A percentile compares a stretch with the other conserved stretches of the same genome.
Conservation (phyloP, 2,329 filamentous ascomycete genomes). For the Cladosporium sp. region DNA sequence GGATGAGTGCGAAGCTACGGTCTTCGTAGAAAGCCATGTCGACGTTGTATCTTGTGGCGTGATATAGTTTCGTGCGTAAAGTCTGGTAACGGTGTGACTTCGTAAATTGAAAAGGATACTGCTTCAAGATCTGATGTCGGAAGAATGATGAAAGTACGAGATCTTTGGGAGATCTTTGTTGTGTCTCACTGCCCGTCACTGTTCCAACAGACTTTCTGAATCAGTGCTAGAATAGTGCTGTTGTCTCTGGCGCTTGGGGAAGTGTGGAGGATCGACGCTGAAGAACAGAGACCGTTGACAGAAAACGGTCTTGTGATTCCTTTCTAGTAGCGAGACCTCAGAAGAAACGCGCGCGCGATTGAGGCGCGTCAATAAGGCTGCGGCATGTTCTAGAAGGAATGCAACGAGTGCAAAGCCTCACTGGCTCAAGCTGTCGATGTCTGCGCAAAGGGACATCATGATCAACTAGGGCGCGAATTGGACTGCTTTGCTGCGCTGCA, state of each 20-base stretch:
- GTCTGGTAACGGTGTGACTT: neutral
- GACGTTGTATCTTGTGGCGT: neutral
- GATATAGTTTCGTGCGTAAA: neutral
- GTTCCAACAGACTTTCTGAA: conserved; percentile 5
- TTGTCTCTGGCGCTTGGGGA: neutral
- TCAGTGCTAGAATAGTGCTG: neutral
- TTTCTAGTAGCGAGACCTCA: neutral
- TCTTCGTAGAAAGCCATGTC: conserved; percentile 39
- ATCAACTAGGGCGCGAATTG: too few relatives aligned
- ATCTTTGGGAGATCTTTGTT: conserved; percentile 1
- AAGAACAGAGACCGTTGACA: conserved; percentile 7
- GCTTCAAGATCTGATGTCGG: neutral
- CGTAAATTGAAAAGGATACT: neutral
- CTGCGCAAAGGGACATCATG: too few relatives aligned
- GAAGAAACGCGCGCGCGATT: neutral
- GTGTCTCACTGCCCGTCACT: conserved; percentile 9
- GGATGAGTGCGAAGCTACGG: conserved; percentile 50
- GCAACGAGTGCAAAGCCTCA: neutral
- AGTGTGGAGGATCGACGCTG: conserved; percentile 12
- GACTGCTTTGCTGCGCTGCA: too few relatives aligned
- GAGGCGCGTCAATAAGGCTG: conserved; percentile 6
- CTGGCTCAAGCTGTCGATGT: too few relatives aligned
- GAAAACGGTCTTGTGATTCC: neutral
- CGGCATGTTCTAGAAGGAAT: conserved; percentile 5
- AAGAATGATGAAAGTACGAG: conserved; percentile 33